These are phyloP conservation scores for Noccaea caerulescens DNA, from an alignment of 345 rosid genomes.

Conservation along the genomic window DNA sequence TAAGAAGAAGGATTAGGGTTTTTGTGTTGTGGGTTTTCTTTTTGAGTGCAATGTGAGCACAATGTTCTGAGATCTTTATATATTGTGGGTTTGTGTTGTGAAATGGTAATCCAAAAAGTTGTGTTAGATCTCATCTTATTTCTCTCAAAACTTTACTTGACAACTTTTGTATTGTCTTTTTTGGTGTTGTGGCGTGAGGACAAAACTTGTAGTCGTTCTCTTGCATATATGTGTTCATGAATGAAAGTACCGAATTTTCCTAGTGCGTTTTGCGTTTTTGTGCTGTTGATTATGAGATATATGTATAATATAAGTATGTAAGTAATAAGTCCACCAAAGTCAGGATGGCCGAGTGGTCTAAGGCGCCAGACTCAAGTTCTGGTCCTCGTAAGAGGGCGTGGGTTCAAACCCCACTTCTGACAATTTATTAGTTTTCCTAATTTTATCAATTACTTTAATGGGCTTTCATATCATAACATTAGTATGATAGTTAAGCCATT, in stretches of 20 bases:
- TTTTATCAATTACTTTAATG: no score
- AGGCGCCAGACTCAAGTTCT: constrained; percentile 91
- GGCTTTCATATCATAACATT: no score
- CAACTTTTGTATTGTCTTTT: neutral
- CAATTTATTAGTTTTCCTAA: neutral
- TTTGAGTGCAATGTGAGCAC: neutral
- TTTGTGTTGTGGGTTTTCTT: neutral
- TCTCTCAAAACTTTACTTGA: neutral
- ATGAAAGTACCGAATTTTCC: neutral
- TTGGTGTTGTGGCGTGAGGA: constrained; percentile 6
- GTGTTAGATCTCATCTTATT: constrained; percentile 11
- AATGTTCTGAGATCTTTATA: constrained; percentile 11
- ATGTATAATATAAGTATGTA: neutral
- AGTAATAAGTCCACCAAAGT: neutral
- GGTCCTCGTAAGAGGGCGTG: constrained; percentile 64
- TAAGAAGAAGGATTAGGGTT: constrained; percentile 67
- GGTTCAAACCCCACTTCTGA: constrained; percentile 59
- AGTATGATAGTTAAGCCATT: no score
- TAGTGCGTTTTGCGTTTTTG: no score
- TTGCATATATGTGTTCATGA: neutral
- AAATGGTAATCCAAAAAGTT: constrained; percentile 26
- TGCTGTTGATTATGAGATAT: neutral
- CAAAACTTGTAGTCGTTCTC: constrained; percentile 6
- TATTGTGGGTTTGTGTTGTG: constrained; percentile 36
- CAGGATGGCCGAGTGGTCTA: constrained; percentile 91